Percentiles rank a stretch among this genome's conserved stretches.
phyloP scores from a whole-genome alignment of 1,284 basidiomycete genomes.

The Vanrija sp. region DNA sequence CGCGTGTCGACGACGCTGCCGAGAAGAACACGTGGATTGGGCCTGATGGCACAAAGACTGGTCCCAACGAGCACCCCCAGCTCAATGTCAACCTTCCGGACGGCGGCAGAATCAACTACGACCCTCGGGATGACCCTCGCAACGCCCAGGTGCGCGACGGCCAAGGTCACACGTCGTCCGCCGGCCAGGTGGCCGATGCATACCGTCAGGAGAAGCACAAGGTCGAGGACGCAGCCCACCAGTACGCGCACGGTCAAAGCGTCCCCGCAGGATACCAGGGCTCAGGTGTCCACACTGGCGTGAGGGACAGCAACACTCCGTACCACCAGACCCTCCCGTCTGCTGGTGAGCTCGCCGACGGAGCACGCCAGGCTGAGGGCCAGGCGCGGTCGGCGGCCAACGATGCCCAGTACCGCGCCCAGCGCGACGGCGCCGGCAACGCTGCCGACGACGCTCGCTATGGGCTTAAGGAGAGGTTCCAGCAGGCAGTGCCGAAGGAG shows the following conservation, averaged over 20 bases:
- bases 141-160: constrained; percentile 42
- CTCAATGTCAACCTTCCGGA: constrained; percentile 42
- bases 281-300: too few relatives aligned
- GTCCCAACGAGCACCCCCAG: constrained; percentile 43
- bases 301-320: too few relatives aligned
- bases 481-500: neutral
- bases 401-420: constrained; percentile 50
- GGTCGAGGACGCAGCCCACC: constrained; percentile 51
- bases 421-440: constrained; percentile 1
- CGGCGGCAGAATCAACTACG: constrained; percentile 49
- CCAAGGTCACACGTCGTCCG: constrained; percentile 35
- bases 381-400: constrained; percentile 44
- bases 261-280: too few relatives aligned
- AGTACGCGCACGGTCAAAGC: too few relatives aligned
- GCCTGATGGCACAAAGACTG: constrained; percentile 49
- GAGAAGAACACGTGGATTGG: constrained; percentile 55
- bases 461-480: too few relatives aligned
- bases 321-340: too few relatives aligned
- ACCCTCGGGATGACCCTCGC: constrained; percentile 48
- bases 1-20: constrained; percentile 65
- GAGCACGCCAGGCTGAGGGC: constrained; percentile 54
- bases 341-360: too few relatives aligned
- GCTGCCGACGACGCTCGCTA: neutral
- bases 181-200: constrained; percentile 36
- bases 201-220: constrained; percentile 44